phyloP scores from a whole-genome alignment of 805 yeast species.

The Candida piceae region DNA sequence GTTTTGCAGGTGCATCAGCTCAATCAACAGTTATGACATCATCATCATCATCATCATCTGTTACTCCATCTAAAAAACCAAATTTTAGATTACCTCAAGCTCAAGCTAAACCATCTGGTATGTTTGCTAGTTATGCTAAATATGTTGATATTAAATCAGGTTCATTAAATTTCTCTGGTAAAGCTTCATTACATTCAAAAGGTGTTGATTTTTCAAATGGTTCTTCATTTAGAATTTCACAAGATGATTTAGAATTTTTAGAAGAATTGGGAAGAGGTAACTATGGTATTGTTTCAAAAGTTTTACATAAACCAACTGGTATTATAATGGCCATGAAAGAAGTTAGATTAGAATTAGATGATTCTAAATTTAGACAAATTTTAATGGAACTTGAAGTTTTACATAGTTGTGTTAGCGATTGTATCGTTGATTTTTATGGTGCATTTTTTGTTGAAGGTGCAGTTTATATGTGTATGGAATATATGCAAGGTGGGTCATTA shows the following conservation, averaged over 20 bases:
- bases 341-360: conserved; percentile 88
- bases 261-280: conserved; percentile 94
- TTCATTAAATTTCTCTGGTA: conserved; percentile 85
- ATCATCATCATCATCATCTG: conserved; percentile 13
- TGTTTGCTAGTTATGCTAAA: conserved; percentile 79
- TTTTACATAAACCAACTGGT: conserved; percentile 86
- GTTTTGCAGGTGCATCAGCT: conserved; percentile 16
- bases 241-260: conserved; percentile 75
- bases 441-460: conserved; percentile 98
- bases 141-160: conserved; percentile 92
- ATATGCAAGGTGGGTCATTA: conserved; percentile 93
- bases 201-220: conserved; percentile 92
- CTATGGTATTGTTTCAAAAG: conserved; percentile 93
- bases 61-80: conserved; percentile 16
- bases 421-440: conserved; percentile 93
- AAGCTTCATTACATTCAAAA: conserved; percentile 83
- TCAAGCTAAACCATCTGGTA: conserved; percentile 42
- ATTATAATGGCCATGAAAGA: conserved; percentile 97
- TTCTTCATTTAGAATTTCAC: conserved; percentile 75
- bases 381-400: conserved; percentile 93
- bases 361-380: conserved; percentile 88
- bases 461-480: conserved; percentile 96
- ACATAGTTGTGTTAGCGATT: conserved; percentile 86
- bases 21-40: conserved; percentile 11
- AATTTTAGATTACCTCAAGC: conserved; percentile 21